Base-by-base conservation (phyloP, 306 rosid species). In the Medicago lupulina region DNA sequence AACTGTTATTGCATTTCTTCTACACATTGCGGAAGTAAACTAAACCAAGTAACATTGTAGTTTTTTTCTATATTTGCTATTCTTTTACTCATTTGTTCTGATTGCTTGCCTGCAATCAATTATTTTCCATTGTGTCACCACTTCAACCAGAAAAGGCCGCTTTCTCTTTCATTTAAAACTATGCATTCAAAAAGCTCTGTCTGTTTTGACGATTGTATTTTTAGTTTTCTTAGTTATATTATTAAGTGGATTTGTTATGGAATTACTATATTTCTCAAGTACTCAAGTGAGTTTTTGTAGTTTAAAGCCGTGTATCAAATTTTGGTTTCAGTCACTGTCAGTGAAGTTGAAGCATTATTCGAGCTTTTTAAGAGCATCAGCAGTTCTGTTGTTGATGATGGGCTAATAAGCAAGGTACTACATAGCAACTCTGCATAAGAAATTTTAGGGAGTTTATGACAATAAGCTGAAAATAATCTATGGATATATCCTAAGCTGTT, bases 321-420 rank as follows among this genome's bases (percentile, higher is more conserved):
- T 78, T 79, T 73, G 86, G 63, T 82, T 85, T 85, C 91, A 94
- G 97, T 94, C 79, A 92, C 88, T 58, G 97, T 94, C 74, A 94
- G 98, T 31, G 98, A 94, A 86, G 97, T 92, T 61, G 97, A 94
- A 86, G 98, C 98, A 46, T 83, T 94, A 16, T 94, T 90, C 69
- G 98, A 94, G 88, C 93, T 94, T 47, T 94, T 82, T 80, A 94
- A 90, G 92, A 92, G 96, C 90, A 94, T 94, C 81, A 92, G 98
- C 89, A 88, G 98, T 71, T 92, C 97, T 44, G 88, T 94, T 71
- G 61, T 94, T 65, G 97, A 94, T 66, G 98, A 94, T 85, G 97
- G 97, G 72, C 83, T 94, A 23, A 94, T 94, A 87, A 94, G 81
- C 88, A 90, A 92, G 97, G 98, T 92, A 87, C 73, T 34, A 46